Conservation (phyloP, 805 yeast species). For the Zygosaccharomyces lentus region DNA sequence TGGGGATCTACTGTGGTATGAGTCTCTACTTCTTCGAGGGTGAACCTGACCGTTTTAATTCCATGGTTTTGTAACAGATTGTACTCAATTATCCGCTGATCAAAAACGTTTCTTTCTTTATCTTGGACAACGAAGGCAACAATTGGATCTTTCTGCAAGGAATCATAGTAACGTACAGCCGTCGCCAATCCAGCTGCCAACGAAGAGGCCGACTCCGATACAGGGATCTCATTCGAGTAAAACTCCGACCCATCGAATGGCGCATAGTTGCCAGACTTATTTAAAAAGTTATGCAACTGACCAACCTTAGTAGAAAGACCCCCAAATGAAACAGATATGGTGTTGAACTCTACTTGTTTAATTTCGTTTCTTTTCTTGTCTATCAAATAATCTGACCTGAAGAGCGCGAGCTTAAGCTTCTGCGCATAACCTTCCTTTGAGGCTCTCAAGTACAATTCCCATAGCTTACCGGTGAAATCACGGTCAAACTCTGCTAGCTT, state of each 20-base stretch:
- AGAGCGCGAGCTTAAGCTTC: constrained; percentile 72
- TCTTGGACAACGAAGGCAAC: constrained; percentile 80
- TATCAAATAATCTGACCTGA: constrained; percentile 85
- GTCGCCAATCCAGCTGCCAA: constrained; percentile 67
- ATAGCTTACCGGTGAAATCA: constrained; percentile 79
- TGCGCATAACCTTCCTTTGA: constrained; percentile 50
- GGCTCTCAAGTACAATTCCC: constrained; percentile 53
- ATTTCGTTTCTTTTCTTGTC: constrained; percentile 47
- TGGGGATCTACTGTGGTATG: constrained; percentile 40
- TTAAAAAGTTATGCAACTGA: constrained; percentile 63
- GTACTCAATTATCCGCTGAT: constrained; percentile 82
- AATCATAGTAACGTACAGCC: constrained; percentile 55
- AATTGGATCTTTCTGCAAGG: constrained; percentile 40
- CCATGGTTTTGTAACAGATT: constrained; percentile 53
- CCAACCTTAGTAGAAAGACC: constrained; percentile 82
- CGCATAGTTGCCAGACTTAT: constrained; percentile 51
- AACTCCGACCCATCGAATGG: constrained; percentile 38
- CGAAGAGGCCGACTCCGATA: constrained; percentile 57
- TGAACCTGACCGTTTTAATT: constrained; percentile 59
- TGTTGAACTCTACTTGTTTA: constrained; percentile 94
- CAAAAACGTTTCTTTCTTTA: constrained; percentile 83
- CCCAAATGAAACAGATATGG: constrained; percentile 93
- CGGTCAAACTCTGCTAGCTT: constrained; percentile 56
- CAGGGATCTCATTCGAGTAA: constrained; percentile 50
- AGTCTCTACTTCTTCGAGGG: constrained; percentile 53